Conservation (phyloP, 768 basidiomycete genomes). For the Sporobolomyces pararoseus region DNA sequence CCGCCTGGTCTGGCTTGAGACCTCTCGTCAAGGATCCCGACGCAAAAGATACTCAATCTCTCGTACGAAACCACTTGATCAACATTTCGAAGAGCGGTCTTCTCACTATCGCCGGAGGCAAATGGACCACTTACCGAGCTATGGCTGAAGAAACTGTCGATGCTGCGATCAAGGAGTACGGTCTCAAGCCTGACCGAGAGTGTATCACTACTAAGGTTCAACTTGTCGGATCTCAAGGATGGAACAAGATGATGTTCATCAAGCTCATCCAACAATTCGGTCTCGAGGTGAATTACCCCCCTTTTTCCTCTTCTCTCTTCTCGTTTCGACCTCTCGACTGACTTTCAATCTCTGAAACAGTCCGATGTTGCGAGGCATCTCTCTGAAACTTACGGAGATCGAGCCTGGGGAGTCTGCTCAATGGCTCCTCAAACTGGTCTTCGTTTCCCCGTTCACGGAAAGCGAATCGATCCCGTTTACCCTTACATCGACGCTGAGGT, state of each 20-base stretch:
- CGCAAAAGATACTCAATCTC: constrained; percentile 70
- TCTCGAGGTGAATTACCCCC: constrained; percentile 40
- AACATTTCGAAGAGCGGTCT: constrained; percentile 74
- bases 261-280: constrained; percentile 82
- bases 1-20: constrained; percentile 88
- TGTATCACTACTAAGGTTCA: constrained; percentile 77
- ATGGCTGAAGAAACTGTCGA: constrained; percentile 94
- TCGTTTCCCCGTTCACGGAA: constrained; percentile 81
- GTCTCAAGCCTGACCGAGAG: constrained; percentile 57
- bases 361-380: constrained; percentile 91
- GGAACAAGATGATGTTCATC: constrained; percentile 96
- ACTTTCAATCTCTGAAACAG: constrained; percentile 49
- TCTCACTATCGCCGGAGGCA: constrained; percentile 91
- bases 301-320: constrained; percentile 5
- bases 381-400: constrained; percentile 89
- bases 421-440: constrained; percentile 72
- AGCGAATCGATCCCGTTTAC: constrained; percentile 65
- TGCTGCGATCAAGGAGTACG: constrained; percentile 73
- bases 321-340: background rate
- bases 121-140: constrained; percentile 92
- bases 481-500: constrained; percentile 93
- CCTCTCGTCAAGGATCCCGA: constrained; percentile 81
- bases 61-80: constrained; percentile 92
- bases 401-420: constrained; percentile 88
- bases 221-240: constrained; percentile 86